A percentile compares a stretch with the other conserved stretches of the same genome.
Conservation (phyloP, 495 filamentous ascomycete genomes). For the Oidiodendron maius region DNA sequence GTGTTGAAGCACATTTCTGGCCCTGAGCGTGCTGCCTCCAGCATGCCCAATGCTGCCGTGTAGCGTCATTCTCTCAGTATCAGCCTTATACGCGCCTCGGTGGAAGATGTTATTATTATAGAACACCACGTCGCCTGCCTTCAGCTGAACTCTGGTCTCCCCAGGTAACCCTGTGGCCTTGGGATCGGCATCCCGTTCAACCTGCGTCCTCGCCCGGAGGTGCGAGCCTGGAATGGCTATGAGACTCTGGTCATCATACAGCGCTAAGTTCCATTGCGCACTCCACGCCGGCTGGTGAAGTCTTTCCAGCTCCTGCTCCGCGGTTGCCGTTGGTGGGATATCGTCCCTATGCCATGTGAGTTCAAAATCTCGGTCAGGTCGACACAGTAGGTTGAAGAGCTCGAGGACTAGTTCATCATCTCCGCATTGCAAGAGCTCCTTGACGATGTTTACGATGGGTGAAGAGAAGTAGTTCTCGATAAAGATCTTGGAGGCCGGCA, state of each 20-base stretch:
- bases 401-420: conserved; percentile 62
- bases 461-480: conserved; percentile 59
- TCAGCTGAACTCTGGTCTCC: conserved; percentile 55
- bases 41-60: conserved; percentile 75
- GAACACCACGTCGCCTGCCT: conserved; percentile 72
- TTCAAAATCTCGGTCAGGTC: conserved; percentile 57
- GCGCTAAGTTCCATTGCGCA: conserved; percentile 73
- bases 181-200: conserved; percentile 55
- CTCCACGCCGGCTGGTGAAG: conserved; percentile 49
- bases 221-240: conserved; percentile 71
- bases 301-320: conserved; percentile 51
- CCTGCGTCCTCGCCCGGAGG: conserved; percentile 54
- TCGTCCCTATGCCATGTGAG: conserved; percentile 78
- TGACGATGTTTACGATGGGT: conserved; percentile 47
- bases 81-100: conserved; percentile 60
- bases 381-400: conserved; percentile 71
- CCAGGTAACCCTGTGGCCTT: conserved; percentile 52
- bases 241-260: conserved; percentile 60
- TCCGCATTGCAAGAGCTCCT: conserved; percentile 42
- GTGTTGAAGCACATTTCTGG: conserved; percentile 82
- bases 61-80: conserved; percentile 64
- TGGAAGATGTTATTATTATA: conserved; percentile 88
- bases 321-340: conserved; percentile 48
- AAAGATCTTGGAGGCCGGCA: conserved; percentile 51
- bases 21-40: conserved; percentile 44